phyloP scores from a whole-genome alignment of 2,329 filamentous ascomycete species.

The Davidsoniella virescens region DNA sequence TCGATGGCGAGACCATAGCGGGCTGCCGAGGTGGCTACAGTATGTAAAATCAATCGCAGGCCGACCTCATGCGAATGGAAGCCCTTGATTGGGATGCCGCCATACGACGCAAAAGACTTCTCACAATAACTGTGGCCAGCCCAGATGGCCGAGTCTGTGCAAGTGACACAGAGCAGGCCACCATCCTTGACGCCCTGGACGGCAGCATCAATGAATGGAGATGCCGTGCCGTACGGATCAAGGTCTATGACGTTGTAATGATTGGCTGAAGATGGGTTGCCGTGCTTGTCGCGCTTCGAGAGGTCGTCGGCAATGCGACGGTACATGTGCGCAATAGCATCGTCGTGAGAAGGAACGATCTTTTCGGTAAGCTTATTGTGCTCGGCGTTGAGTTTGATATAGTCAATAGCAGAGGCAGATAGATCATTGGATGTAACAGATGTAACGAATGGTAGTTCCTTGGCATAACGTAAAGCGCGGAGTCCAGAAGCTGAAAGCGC shows the following conservation, averaged over 20 bases:
- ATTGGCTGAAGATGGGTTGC: conserved; percentile 25
- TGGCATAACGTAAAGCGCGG: conserved; percentile 76
- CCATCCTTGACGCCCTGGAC: conserved; percentile 70
- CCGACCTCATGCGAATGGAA: conserved; percentile 78
- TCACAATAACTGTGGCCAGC: conserved; percentile 88
- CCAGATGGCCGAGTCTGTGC: conserved; percentile 90
- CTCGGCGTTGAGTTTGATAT: conserved; percentile 69
- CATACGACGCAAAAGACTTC: conserved; percentile 88
- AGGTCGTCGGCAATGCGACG: conserved; percentile 41
- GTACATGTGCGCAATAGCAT: conserved; percentile 90
- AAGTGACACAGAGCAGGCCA: conserved; percentile 84
- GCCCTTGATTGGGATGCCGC: conserved; percentile 74
- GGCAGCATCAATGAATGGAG: conserved; percentile 80
- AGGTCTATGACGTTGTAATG: conserved; percentile 90
- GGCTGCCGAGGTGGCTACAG: conserved; percentile 63
- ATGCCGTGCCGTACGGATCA: conserved; percentile 88
- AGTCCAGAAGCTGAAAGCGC: conserved; percentile 88
- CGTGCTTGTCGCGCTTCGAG: conserved; percentile 24
- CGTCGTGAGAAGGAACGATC: conserved; percentile 58
- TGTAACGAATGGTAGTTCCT: conserved; percentile 74
- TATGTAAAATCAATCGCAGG: conserved; percentile 69
- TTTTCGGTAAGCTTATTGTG: conserved; percentile 62
- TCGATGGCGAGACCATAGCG: conserved; percentile 80
- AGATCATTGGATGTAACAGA: conserved; percentile 82
- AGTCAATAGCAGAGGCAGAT: conserved; percentile 56